Evolutionary conservation across 495 filamentous ascomycete genomes (phyloP).

Genomic region (Penicillium ochrochloron): DNA sequence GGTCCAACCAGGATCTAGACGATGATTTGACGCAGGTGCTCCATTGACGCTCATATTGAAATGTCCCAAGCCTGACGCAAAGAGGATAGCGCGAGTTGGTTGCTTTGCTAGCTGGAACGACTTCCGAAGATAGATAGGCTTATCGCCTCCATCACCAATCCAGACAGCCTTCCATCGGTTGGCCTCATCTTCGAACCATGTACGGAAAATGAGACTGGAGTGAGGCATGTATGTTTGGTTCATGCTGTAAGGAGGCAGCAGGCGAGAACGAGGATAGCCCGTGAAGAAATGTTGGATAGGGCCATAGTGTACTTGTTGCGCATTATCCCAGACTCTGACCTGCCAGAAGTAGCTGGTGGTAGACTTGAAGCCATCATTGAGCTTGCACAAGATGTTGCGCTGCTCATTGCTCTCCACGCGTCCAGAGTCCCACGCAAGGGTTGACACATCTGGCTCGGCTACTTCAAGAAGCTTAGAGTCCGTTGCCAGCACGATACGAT

Average conservation of each 20-base stretch:
- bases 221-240: slow-evolving; percentile 42
- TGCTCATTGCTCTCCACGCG: slow-evolving; percentile 31
- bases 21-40: slow-evolving; percentile 28
- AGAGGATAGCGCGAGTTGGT: slow-evolving; percentile 26
- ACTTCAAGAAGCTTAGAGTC: slow-evolving; percentile 9
- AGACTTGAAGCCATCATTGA: slow-evolving; percentile 26
- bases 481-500: slow-evolving; percentile 28
- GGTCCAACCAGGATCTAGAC: slow-evolving; percentile 39
- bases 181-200: slow-evolving; percentile 36
- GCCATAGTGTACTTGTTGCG: slow-evolving; percentile 18
- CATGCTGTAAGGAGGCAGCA: slow-evolving; percentile 38
- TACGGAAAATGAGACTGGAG: slow-evolving; percentile 35
- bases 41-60: slow-evolving; percentile 37
- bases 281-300: slow-evolving; percentile 33
- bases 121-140: slow-evolving; percentile 37
- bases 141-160: slow-evolving; percentile 38
- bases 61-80: slow-evolving; percentile 36
- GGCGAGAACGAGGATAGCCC: slow-evolving; percentile 27
- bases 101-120: slow-evolving; percentile 21
- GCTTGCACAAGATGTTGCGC: slow-evolving; percentile 35
- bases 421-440: slow-evolving; percentile 31
- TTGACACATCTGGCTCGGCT: background rate
- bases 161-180: slow-evolving; percentile 39
- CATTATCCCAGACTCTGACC: slow-evolving; percentile 30
- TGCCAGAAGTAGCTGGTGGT: slow-evolving; percentile 32